Conservation (phyloP, 441 rosid species). For the Sinapis alba region DNA sequence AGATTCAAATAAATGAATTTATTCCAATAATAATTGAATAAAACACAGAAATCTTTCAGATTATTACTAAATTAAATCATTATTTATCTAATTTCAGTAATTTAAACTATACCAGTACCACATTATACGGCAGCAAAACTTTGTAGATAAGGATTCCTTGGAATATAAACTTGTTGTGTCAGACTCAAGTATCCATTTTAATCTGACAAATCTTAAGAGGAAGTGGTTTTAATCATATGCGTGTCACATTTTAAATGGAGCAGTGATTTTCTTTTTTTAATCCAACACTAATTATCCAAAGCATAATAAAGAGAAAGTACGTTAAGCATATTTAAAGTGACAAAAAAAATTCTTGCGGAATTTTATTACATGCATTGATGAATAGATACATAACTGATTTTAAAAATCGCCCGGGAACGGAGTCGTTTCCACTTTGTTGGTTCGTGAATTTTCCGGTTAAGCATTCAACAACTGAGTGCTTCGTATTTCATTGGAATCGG, state of each 20-base stretch:
- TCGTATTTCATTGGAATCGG: slow-evolving; percentile 74
- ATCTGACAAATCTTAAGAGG: slow-evolving; percentile 14
- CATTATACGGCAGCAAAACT: slow-evolving; percentile 20
- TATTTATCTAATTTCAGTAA: neutral
- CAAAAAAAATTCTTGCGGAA: slow-evolving; percentile 12
- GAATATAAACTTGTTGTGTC: slow-evolving; percentile 22
- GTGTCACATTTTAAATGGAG: slow-evolving; percentile 1
- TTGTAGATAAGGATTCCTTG: slow-evolving; percentile 36
- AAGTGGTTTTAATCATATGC: neutral
- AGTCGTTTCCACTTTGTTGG: slow-evolving; percentile 3
- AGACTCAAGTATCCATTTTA: slow-evolving; percentile 15
- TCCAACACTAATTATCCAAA: slow-evolving; percentile 2
- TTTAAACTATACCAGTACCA: neutral
- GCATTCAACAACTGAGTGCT: slow-evolving; percentile 73
- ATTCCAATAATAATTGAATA: neutral
- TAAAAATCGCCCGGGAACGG: neutral
- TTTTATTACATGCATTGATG: slow-evolving; percentile 10
- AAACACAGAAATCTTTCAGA: neutral
- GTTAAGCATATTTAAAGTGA: neutral
- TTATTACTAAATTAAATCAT: neutral
- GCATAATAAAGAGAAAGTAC: slow-evolving; percentile 16
- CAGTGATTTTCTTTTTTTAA: neutral
- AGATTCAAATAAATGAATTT: neutral
- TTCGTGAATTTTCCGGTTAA: slow-evolving; percentile 15
- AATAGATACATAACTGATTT: slow-evolving; percentile 1